Evolutionary conservation across 345 rosid species (phyloP).

Genomic region (Kernera saxatilis): DNA sequence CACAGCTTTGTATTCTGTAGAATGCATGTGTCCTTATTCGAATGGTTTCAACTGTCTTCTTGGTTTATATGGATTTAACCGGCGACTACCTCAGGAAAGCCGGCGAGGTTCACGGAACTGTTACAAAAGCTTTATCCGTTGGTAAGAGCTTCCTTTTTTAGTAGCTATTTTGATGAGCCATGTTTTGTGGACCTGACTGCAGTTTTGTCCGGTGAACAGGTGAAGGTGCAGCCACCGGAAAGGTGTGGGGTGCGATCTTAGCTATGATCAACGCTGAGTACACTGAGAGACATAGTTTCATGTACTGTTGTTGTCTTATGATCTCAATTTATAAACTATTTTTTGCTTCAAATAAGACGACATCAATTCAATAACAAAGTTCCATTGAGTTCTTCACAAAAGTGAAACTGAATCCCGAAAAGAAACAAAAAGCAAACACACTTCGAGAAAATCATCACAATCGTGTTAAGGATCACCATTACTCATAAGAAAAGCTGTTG

Average conservation of each 20-base stretch:
- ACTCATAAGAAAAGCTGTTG: neutral
- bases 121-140: slow-evolving; percentile 48
- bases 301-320: neutral
- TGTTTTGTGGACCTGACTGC: neutral
- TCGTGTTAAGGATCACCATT: neutral
- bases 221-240: slow-evolving; percentile 51
- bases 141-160: slow-evolving; percentile 46
- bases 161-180: neutral
- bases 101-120: slow-evolving; percentile 81
- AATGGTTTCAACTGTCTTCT: neutral
- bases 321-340: neutral
- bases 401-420: neutral
- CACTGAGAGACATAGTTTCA: neutral
- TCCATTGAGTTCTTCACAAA: neutral
- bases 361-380: neutral
- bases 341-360: neutral
- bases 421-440: neutral
- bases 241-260: slow-evolving; percentile 87
- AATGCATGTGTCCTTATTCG: neutral
- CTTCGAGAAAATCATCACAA: neutral
- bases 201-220: slow-evolving; percentile 32
- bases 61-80: neutral
- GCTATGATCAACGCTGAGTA: slow-evolving; percentile 90
- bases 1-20: neutral
- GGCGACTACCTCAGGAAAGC: slow-evolving; percentile 65